These are phyloP conservation scores for Rhizopus stolonifer DNA, from an alignment of 371 early-diverging fungal species.

Conservation along the genomic window DNA sequence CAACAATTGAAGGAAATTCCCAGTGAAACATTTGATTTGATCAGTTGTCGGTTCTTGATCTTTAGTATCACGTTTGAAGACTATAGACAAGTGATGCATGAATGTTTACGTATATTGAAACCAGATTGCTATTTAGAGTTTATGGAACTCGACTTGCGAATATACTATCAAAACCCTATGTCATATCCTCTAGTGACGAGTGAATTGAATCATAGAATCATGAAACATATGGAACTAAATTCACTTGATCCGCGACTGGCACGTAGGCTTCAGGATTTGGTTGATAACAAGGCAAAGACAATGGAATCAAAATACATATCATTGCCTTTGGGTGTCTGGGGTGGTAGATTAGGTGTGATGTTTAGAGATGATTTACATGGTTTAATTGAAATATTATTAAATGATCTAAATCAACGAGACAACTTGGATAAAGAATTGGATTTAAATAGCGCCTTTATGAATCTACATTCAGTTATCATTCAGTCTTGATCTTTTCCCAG, in stretches of 20 bases:
- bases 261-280: constrained; percentile 23
- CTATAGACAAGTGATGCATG: constrained; percentile 32
- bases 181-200: constrained; percentile 16
- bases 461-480: constrained; percentile 25
- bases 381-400: constrained; percentile 28
- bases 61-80: constrained; percentile 22
- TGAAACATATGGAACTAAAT: constrained; percentile 21
- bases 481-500: background rate
- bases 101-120: constrained; percentile 35
- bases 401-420: constrained; percentile 6
- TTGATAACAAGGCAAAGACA: background rate
- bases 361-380: constrained; percentile 40
- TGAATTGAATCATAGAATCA: background rate
- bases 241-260: constrained; percentile 40
- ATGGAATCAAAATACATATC: constrained; percentile 37
- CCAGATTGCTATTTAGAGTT: constrained; percentile 38
- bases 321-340: constrained; percentile 48
- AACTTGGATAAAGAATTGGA: constrained; percentile 35
- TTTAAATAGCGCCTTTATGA: constrained; percentile 41
- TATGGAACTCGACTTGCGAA: constrained; percentile 45
- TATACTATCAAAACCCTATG: constrained; percentile 28
- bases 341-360: constrained; percentile 43
- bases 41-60: constrained; percentile 34
- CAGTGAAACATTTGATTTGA: constrained; percentile 37
- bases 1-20: constrained; percentile 28